Evolutionary conservation across 768 basidiomycete species (phyloP), one percentile per base, ranked within the genome.

Genomic region (Boletellus ananas): DNA sequence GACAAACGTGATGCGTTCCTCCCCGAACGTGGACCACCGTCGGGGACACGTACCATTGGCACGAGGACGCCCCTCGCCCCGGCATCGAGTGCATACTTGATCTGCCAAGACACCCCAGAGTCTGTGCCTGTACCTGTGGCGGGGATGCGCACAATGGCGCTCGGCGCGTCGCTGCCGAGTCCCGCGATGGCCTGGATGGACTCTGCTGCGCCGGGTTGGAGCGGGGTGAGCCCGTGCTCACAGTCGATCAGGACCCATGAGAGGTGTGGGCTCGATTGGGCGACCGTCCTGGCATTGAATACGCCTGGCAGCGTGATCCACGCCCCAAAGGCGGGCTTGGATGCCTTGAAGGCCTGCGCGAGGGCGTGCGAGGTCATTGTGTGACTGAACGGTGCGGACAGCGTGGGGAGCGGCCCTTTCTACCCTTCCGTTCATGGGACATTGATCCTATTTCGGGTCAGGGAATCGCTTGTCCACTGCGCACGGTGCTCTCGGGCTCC

Each of bases 221-320:
- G 64, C 4, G 80, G 70, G 0, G 79, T 72, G 31, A 83, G 66
- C 1, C 85, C 84, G 58, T 85, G 85, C 64, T 87, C 85, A 60
- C 83, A 83, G 61, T 87, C 84, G 55, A 88, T 69, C 40, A 76
- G 63, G 23, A 88, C 70, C 83, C 84, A 86, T 0, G 81, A 79
- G 10, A 85, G 65, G 60, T 81, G 71, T 4, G 71, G 65, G 54
- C 76, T 79, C 20, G 84, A 75, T 50, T 74, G 70, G 0, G 83
- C 84, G 37, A 83, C 75, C 3, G 76, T 74, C 23, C 84, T 75
- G 5, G 83, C 83, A 54, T 79, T 73, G 56, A 81, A 74, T 7
- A 70, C 62, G n/a, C 83, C 81, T 1, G 82, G 79, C 7, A 81
- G 62, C 3, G 81, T 83, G 31, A 84, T 66, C 83, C 84, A 86